phyloP scores from a whole-genome alignment of 2,329 filamentous ascomycete species.

The Fusarium sulawesiense region DNA sequence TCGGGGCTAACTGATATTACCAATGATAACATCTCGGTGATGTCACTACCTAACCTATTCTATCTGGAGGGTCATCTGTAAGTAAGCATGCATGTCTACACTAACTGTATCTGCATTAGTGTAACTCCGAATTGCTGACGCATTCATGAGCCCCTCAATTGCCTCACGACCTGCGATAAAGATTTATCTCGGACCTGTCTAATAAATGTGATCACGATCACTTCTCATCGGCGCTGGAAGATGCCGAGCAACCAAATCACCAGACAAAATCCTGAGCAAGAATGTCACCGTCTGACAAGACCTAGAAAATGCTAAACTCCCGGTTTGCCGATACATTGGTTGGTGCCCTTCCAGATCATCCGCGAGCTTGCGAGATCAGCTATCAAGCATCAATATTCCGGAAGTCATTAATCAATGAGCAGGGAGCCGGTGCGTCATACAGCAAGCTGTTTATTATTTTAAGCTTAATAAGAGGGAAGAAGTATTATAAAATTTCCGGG shows the following conservation, averaged over 20 bases:
- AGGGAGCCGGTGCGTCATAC: no score
- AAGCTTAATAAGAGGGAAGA: not conserved
- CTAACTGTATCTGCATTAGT: not conserved
- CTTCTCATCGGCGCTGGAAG: not conserved
- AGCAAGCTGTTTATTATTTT: not conserved
- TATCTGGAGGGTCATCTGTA: not conserved
- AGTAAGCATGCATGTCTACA: not conserved
- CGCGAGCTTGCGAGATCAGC: not conserved
- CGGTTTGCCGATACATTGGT: not conserved
- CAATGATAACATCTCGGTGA: not conserved
- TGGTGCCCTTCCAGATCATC: not conserved
- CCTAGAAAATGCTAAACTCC: not conserved
- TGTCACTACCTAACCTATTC: not conserved
- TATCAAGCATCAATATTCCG: not conserved
- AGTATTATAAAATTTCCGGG: not conserved
- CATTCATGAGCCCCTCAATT: not conserved
- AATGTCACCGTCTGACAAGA: not conserved
- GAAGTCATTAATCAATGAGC: not conserved
- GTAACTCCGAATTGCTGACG: not conserved
- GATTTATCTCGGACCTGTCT: not conserved
- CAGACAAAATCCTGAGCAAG: not conserved
- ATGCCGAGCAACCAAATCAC: not conserved
- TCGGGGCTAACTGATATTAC: not conserved
- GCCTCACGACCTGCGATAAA: not conserved
- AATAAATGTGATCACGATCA: not conserved